Evolutionary conservation across 2,329 filamentous ascomycete species (phyloP), one percentile per base, ranked within the genome.

Genomic region (Cercospora nicotianae): DNA sequence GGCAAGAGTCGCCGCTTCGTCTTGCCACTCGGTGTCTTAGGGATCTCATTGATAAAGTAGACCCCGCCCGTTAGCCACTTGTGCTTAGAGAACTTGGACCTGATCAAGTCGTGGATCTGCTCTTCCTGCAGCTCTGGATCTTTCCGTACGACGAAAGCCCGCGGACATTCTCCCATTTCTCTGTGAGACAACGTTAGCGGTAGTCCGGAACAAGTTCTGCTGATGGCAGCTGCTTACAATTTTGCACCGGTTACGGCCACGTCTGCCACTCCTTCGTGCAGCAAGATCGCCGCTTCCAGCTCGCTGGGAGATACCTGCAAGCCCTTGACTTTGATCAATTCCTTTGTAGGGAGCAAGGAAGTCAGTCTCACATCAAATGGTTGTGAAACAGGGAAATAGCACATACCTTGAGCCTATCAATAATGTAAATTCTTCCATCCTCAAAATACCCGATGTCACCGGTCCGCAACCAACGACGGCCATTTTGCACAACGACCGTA

Each of bases 281-380:
- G 82, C 0, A 86, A 75, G 0, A 87, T 78, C 0, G 83, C 80
- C 74, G 28, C 74, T 67, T 76, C 74, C 1, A 76, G 73, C 64
- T 76, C 74, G 2, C 73, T 71, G 3, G 74, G 74, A 12, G 74
- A 74, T 33, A 76, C 74, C 69, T 76, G 74, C 26, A 81, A 73
- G 0, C 75, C 80, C 63, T 80, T 80, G 18, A 81, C 79, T 48
- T 48, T 48, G 45, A 48, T 48, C 8, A 48, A 23, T 23, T 48
- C 45, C 45, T 48, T 48, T 48, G 36, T 12, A 3, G 9, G 20
- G 18, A 23, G 20, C 45, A 18, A 48, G 45, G 10, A 23, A 48
- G 20, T 48, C 45, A 48, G 45, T 48, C 45, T 20, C n/a, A 12
- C 45, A 23, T 23, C 10, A 8, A 6, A 23, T 20, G 45, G 45